Conservation (phyloP, 495 filamentous ascomycete species). For the Neurospora sp. region DNA sequence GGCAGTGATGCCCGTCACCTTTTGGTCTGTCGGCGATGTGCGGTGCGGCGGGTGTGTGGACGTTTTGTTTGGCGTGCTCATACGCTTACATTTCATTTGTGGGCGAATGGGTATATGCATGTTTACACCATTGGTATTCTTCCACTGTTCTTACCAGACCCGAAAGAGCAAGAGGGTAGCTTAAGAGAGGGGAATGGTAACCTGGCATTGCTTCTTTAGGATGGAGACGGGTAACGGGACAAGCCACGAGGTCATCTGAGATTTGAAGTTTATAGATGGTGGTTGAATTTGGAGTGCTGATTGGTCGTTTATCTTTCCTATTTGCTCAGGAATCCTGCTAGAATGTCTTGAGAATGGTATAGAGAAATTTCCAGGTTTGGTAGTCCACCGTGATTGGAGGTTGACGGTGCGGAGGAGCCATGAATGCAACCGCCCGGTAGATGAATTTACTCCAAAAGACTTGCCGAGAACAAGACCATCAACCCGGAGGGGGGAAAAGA, state of each 20-base stretch:
- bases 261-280: background rate
- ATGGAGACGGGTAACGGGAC: background rate
- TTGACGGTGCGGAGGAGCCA: background rate
- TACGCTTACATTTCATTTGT: background rate
- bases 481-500: background rate
- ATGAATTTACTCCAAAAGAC: background rate
- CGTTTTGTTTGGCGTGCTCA: background rate
- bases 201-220: background rate
- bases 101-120: background rate
- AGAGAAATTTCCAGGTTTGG: background rate
- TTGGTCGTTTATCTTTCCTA: background rate
- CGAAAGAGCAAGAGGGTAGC: background rate
- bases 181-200: background rate
- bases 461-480: background rate
- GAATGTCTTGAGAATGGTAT: background rate
- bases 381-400: background rate
- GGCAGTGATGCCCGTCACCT: background rate
- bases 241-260: background rate
- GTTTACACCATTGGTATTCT: background rate
- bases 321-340: background rate
- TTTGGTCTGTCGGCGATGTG: background rate
- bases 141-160: background rate
- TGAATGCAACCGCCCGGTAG: background rate
- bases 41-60: background rate
- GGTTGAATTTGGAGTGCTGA: background rate